Conservation (phyloP, 1,284 basidiomycete genomes). For the Tilletia horrida region DNA sequence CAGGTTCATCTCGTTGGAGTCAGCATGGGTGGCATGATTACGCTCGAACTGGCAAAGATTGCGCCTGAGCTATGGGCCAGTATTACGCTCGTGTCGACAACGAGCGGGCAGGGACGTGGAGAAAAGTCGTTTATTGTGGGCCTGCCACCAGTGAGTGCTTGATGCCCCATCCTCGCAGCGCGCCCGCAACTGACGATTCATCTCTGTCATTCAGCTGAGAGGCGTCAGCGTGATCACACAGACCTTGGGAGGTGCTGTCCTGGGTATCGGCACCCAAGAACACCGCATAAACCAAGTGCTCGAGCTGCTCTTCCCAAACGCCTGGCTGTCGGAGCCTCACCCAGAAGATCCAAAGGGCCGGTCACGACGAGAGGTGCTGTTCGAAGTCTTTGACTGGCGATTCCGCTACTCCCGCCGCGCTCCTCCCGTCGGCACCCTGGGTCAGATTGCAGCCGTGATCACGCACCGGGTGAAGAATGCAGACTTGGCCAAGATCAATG, state of each 20-base stretch:
- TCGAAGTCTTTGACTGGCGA: conserved; percentile 62
- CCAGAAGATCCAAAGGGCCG: background rate
- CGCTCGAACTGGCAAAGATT: conserved; percentile 55
- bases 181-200: conserved; percentile 28
- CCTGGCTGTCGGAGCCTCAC: conserved; percentile 58
- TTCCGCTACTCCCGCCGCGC: conserved; percentile 65
- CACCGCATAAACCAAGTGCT: conserved; percentile 63
- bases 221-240: conserved; percentile 56
- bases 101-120: conserved; percentile 31
- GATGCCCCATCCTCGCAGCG: background rate
- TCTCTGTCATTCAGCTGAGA: too few species aligned
- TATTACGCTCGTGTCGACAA: conserved; percentile 45
- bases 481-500: conserved; percentile 63
- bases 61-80: conserved; percentile 23
- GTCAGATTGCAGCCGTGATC: conserved; percentile 70
- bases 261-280: conserved; percentile 60
- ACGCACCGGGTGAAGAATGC: conserved; percentile 67
- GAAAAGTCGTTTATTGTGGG: conserved; percentile 19
- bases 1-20: conserved; percentile 72
- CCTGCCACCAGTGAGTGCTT: conserved; percentile 24
- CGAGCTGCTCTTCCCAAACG: conserved; percentile 65
- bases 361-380: background rate
- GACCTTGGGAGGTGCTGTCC: conserved; percentile 55
- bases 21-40: conserved; percentile 82
- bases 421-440: conserved; percentile 65